These are phyloP conservation scores for Panicum hallii DNA, from an alignment of 202 grass and related monocot species.

Conservation along the genomic window DNA sequence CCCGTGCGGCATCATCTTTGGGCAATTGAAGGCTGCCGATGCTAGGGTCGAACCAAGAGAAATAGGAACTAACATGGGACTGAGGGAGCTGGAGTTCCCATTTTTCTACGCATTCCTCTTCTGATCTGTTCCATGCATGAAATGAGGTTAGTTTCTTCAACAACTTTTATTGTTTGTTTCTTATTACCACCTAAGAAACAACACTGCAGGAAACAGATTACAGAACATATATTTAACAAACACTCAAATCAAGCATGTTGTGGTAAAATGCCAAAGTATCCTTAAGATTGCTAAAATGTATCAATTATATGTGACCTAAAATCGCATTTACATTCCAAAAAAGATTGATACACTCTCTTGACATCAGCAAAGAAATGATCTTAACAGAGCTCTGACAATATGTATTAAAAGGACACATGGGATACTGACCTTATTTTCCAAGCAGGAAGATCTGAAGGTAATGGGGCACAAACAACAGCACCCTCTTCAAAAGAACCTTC, in stretches of 20 bases:
- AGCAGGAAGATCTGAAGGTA: conserved; percentile 66
- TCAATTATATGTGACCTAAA: conserved; percentile 18
- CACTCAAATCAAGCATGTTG: neutral
- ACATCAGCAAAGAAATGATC: neutral
- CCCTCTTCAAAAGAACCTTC: conserved; percentile 92
- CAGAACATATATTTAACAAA: conserved; percentile 22
- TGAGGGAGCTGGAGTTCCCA: conserved; percentile 75
- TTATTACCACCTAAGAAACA: neutral
- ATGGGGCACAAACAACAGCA: conserved; percentile 76
- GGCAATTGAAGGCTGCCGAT: conserved; percentile 53
- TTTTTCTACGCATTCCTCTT: conserved; percentile 55
- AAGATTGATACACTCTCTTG: neutral
- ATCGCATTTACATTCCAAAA: neutral
- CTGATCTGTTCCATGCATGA: conserved; percentile 60
- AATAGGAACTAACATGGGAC: conserved; percentile 69
- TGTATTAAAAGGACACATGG: conserved; percentile 19
- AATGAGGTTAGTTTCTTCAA: conserved; percentile 35
- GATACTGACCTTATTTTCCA: conserved; percentile 71
- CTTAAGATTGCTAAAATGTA: neutral
- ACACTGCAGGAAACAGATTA: neutral
- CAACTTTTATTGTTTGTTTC: neutral
- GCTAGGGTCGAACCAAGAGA: conserved; percentile 60
- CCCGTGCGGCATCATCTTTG: conserved; percentile 37
- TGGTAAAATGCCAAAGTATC: conserved; percentile 4
- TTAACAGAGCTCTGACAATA: neutral